Conservation (phyloP, 164 flowering plant species). For the Chimonanthus praecox region DNA sequence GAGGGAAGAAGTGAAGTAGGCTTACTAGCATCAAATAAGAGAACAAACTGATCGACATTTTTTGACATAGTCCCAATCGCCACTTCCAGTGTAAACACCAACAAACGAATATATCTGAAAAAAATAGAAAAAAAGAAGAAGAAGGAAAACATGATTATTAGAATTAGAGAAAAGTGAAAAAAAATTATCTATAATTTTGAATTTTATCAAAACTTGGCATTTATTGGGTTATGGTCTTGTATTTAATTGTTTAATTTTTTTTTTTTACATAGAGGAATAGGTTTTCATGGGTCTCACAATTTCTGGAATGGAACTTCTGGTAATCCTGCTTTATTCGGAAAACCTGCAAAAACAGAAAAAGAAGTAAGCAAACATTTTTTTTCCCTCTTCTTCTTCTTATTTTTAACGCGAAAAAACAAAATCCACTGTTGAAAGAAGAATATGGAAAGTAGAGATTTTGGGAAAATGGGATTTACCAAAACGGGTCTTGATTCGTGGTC, state of each 20-base stretch:
- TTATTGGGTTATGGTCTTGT: too few species aligned
- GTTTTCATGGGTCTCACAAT: slow-evolving; percentile 41
- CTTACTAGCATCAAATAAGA: slow-evolving; percentile 95
- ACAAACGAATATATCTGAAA: slow-evolving; percentile 66
- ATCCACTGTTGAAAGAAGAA: background rate
- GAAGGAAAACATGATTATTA: background rate
- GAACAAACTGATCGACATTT: slow-evolving; percentile 68
- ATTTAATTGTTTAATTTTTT: too few species aligned
- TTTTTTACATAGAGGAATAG: too few species aligned
- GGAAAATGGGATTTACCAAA: slow-evolving; percentile 40
- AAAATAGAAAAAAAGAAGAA: slow-evolving; percentile 1
- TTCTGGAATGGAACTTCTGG: slow-evolving; percentile 92
- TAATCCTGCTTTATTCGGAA: slow-evolving; percentile 93
- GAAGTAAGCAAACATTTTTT: background rate
- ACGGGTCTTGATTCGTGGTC: slow-evolving; percentile 87
- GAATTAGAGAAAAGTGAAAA: background rate
- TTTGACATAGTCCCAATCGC: slow-evolving; percentile 79
- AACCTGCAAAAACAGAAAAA: slow-evolving; percentile 40
- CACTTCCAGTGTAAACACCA: slow-evolving; percentile 90
- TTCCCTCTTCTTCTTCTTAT: too few species aligned
- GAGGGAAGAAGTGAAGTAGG: background rate
- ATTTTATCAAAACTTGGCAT: too few species aligned
- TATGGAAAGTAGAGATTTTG: background rate
- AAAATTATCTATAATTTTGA: background rate
- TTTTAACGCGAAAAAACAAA: too few species aligned